These are phyloP conservation scores for Bisporella sp. DNA, from an alignment of 2,329 filamentous ascomycete genomes.

Conservation along the genomic window DNA sequence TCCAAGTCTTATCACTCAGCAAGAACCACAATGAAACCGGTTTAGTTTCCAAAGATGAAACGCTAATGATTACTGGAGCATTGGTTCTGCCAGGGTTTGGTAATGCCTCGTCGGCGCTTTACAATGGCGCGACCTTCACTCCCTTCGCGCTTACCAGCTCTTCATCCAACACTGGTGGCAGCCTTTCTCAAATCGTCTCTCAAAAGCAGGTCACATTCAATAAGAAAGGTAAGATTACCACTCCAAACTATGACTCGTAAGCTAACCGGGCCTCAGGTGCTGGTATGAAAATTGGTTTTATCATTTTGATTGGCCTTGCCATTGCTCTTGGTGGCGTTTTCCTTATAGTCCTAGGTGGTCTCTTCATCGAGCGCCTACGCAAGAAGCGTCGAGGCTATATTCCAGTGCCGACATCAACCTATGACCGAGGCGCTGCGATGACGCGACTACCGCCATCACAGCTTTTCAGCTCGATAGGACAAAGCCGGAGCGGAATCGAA, in stretches of 20 bases:
- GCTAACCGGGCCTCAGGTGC: slow-evolving; percentile 32
- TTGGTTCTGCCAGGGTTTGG: slow-evolving; percentile 72
- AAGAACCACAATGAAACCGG: slow-evolving; percentile 57
- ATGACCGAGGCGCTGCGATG: slow-evolving; percentile 52
- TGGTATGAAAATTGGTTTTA: slow-evolving; percentile 64
- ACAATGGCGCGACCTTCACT: slow-evolving; percentile 70
- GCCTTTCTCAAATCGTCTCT: slow-evolving; percentile 75
- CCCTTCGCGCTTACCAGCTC: slow-evolving; percentile 78
- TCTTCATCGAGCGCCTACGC: slow-evolving; percentile 67
- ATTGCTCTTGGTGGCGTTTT: slow-evolving; percentile 73
- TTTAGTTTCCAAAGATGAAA: slow-evolving; percentile 59
- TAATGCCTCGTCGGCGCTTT: slow-evolving; percentile 77
- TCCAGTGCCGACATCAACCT: slow-evolving; percentile 64
- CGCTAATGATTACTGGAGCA: slow-evolving; percentile 78
- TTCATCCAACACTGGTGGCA: slow-evolving; percentile 58
- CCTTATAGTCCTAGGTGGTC: slow-evolving; percentile 67
- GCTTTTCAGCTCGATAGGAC: slow-evolving; percentile 28
- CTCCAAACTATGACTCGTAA: not conserved
- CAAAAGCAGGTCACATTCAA: slow-evolving; percentile 73
- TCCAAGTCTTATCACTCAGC: slow-evolving; percentile 74
- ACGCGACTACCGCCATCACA: slow-evolving; percentile 54
- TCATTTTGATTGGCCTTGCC: slow-evolving; percentile 74
- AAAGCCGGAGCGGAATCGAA: slow-evolving; percentile 21
- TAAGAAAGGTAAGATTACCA: slow-evolving; percentile 43
- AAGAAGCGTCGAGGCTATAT: slow-evolving; percentile 74